phyloP scores from a whole-genome alignment of 2,329 filamentous ascomycete species.

The Remersonia thermophila region DNA sequence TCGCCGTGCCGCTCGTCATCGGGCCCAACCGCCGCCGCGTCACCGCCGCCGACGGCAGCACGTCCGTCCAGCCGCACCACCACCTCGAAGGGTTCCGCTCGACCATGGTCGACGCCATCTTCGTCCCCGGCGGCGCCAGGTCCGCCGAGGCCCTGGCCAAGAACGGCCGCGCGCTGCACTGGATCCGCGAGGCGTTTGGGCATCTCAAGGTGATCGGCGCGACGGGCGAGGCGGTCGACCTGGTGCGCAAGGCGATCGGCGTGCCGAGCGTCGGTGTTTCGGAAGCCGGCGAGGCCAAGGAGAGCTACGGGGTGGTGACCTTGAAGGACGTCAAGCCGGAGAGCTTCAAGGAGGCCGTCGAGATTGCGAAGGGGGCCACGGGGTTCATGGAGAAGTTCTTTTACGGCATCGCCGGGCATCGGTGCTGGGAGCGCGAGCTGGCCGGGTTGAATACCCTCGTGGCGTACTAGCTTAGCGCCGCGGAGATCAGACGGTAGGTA shows the following conservation, averaged over 20 bases:
- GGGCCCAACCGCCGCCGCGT: conserved; percentile 55
- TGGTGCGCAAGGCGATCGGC: conserved; percentile 41
- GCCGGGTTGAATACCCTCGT: conserved; percentile 55
- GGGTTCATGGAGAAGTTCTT: conserved; percentile 62
- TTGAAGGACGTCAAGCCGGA: conserved; percentile 40
- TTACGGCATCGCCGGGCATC: conserved; percentile 56
- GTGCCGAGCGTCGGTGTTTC: conserved; percentile 32
- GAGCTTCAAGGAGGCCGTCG: conserved; percentile 47
- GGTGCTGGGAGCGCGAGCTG: conserved; percentile 62
- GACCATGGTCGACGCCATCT: conserved; percentile 70
- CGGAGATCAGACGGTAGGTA: too few relatives aligned
- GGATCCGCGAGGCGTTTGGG: conserved; percentile 68
- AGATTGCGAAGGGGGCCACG: conserved; percentile 53
- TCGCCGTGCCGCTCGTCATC: conserved; percentile 62
- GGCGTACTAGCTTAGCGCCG: conserved; percentile 59
- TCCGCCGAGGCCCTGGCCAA: conserved; percentile 50
- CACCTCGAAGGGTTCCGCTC: conserved; percentile 70
- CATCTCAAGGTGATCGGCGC: conserved; percentile 71
- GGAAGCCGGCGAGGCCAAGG: conserved; percentile 36
- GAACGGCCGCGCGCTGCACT: conserved; percentile 63
- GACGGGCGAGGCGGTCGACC: conserved; percentile 55
- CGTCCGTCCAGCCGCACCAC: conserved; percentile 53
- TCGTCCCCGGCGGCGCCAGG: conserved; percentile 59
- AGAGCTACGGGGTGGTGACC: conserved; percentile 70
- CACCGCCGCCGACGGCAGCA: conserved; percentile 37